Base-by-base conservation (phyloP, 768 basidiomycete species). In the Mycena galopus region DNA sequence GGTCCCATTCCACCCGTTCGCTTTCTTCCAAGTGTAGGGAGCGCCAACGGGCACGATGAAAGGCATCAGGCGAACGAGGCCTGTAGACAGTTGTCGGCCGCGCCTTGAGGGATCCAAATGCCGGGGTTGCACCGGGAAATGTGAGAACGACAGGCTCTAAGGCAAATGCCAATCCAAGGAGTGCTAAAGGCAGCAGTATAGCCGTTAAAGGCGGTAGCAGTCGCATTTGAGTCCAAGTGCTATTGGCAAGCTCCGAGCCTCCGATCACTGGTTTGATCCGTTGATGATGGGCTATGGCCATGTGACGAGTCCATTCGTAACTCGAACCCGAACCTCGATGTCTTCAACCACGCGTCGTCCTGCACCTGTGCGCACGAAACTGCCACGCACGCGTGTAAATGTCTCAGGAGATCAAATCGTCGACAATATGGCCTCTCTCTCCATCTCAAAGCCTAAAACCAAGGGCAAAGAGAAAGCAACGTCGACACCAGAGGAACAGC, bases 1-100 rank as follows among this genome's bases (percentile, higher is more conserved):
- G 84, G 37, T 93, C 90, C 96, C 96, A 98, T 50, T 89, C 83
- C 1, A 92, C 76, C 2, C 77, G 76, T 60, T 90, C 88, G 76
- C 86, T 88, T 80, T 92, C 84, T 19, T 77, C 80, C 35, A 84
- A 77, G 23, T 80, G 81, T 47, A 90, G 77, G 7, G 92, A 93
- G 61, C 87, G 83, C 51, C 82, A 79, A 11, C 92, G 86, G 14
- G 89, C 90, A 61, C 82, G 82, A 68, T 91, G 87, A 17, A 90
- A 80, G 11, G 83, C 86, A 16, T 84, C 82, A 16, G 84, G 80
- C 9, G 90, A 90, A 32, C 84, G 83, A 6, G 93, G 93, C 27
- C 88, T 87, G 76, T 89, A 91, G 2, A 95, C 86, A 0, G 86
- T 87, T 0, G 90, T 92, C 17, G 88, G 87, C 12, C 81, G 79